Base-by-base conservation (phyloP, 495 filamentous ascomycete genomes). In the Penicillium steckii region DNA sequence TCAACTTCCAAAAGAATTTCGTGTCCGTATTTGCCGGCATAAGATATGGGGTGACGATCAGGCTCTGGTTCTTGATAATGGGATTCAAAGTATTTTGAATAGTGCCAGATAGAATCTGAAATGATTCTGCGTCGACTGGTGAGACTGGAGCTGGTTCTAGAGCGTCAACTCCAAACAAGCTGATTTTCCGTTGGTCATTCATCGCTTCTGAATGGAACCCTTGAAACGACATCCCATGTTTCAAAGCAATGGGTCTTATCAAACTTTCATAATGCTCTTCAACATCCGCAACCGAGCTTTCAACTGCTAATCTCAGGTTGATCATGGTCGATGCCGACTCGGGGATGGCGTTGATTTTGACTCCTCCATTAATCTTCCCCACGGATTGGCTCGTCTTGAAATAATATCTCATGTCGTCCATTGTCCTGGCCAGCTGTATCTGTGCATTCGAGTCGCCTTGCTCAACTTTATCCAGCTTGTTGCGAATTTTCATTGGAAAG, bases 11-110 rank as follows among this genome's bases (percentile, higher is more conserved):
- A 51, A 82, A 86, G 40, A 74, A 83, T 22, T 76, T 59, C 19
- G 82, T 85, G 50, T 86, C 82, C 0, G 82, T 86, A 45, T 85
- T 86, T 3, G 80, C 83, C 1, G 80, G 82, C 78, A 80, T 82
- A 35, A 85, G 72, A 2, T 79, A 79, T 3, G 81, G 82, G 13
- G 48, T 48, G 1, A 80, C 71, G 1, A 85, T 74, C 1, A 85
- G 57, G 1, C 82, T 61, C 3, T 59, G 44, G 3, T 51, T 46
- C n/a, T 46, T 24, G n/a, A 81, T 79, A 0, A 83, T 47, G 1
- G 82, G 73, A 29, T 64, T 56, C 29, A 84, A 78, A 0, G 82
- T 46, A 9, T 80, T 78, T 12, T 77, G 74, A 3, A 75, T 78
- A 3, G 81, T 85, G 12, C 80, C 82, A 1, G 80, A 76, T 10